Base-by-base conservation (phyloP, 1,139 yeast species). In the Debaryomyces fabryi region DNA sequence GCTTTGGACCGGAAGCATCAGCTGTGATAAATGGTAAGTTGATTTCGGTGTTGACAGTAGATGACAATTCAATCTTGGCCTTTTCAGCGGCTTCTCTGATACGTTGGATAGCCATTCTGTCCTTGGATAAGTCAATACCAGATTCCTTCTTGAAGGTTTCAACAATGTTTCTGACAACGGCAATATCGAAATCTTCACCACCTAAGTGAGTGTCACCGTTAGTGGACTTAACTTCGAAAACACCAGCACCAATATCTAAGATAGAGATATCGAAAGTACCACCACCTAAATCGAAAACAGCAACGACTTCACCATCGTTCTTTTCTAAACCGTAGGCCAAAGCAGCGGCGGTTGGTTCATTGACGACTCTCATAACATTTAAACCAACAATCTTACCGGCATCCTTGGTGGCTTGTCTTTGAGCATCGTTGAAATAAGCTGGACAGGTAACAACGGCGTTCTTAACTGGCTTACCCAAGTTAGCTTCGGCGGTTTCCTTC, bases 11-110 rank as follows among this genome's bases (percentile, higher is more conserved):
- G 46, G 96, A 82, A 55, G 97, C 96, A 67, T 88, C 91, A 56
- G 95, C 95, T 59, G 96, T 92, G 73, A 93, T 92, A 80, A 93
- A 93, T 59, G 99, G 99, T 69, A 93, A 83, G 85, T 92, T 92
- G 68, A 93, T 85, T 71, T 93, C 98, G 62, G 99, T 92, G 57
- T 92, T 77, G 52, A 88, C 86, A 57, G 97, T 89, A 42, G 97
- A 90, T 42, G 99, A 92, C 69, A 92, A 84, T 78, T 92, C 98
- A 68, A 91, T 91, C 88, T 93, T 93, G 67, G 99, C 99, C 87
- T 93, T 92, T 82, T 93, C 99, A 59, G 98, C 96, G 62, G 99
- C 99, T 81, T 93, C 99, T 82, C 99, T 90, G 76, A 95, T 92
- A 81, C 99, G 89, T 81, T 93, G 99, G 65, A 93, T 88, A 63